Percentiles rank a stretch among this genome's conserved stretches.
phyloP scores from a whole-genome alignment of 345 rosid species.

The Gossypium turneri region DNA sequence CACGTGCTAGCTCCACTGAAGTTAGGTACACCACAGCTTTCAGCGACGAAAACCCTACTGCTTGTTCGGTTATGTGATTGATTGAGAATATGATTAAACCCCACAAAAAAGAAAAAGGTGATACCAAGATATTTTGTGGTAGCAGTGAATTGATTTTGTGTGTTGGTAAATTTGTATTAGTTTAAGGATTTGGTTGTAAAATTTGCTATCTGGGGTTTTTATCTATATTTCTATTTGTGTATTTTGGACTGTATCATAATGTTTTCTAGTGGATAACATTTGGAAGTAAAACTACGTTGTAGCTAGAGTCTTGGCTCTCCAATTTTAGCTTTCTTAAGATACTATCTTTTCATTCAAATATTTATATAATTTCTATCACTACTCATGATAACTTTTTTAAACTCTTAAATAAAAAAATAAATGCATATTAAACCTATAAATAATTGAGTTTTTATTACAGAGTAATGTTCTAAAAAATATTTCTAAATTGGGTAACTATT shows the following conservation, averaged over 20 bases:
- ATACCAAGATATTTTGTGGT: background rate
- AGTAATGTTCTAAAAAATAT: too few species aligned
- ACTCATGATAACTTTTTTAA: too few species aligned
- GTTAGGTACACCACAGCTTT: conserved; percentile 94
- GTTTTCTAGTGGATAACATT: background rate
- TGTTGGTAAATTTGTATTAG: background rate
- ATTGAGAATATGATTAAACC: background rate
- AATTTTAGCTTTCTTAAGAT: too few species aligned
- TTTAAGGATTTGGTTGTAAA: conserved; percentile 1
- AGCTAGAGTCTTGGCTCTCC: too few species aligned
- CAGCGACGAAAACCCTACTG: conserved; percentile 78
- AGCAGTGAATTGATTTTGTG: background rate
- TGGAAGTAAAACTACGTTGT: background rate
- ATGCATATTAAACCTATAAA: too few species aligned
- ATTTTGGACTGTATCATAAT: conserved; percentile 3
- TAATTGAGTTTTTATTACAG: too few species aligned
- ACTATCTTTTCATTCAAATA: too few species aligned
- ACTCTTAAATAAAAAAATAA: too few species aligned
- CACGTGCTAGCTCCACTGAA: conserved; percentile 97
- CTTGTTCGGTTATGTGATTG: conserved; percentile 69
- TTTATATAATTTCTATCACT: too few species aligned
- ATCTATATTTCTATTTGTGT: background rate
- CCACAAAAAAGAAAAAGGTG: background rate
- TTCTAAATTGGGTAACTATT: too few species aligned
- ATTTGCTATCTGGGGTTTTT: background rate